Percentiles rank a stretch among this genome's conserved stretches.
phyloP scores from a whole-genome alignment of 306 rosid genomes.

The Phaseolus lunatus region DNA sequence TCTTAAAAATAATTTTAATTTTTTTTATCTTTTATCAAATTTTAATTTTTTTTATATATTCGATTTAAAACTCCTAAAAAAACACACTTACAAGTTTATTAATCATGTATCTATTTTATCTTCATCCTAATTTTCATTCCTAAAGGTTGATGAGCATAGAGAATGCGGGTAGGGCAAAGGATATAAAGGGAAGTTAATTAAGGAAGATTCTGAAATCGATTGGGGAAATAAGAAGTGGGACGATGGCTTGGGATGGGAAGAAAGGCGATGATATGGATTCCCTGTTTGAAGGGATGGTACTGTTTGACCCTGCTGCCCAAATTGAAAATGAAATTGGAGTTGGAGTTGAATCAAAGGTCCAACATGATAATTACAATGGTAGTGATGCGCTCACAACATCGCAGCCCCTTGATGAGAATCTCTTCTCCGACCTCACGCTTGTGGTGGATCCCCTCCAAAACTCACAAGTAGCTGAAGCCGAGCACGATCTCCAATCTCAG shows the following conservation, averaged over 20 bases:
- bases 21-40: no score
- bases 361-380: constrained; percentile 33
- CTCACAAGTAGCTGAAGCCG: constrained; percentile 28
- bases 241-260: constrained; percentile 48
- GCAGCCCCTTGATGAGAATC: constrained; percentile 82
- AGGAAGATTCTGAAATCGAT: neutral
- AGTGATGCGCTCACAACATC: constrained; percentile 35
- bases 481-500: constrained; percentile 36
- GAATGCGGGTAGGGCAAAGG: neutral
- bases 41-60: no score
- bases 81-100: no score
- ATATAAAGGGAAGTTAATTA: neutral
- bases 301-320: constrained; percentile 62
- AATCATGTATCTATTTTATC: no score
- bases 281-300: constrained; percentile 81
- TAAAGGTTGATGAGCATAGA: neutral
- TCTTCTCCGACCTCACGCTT: constrained; percentile 79
- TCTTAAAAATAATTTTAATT: no score
- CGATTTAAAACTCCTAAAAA: no score
- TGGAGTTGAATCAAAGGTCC: constrained; percentile 25
- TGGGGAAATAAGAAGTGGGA: neutral
- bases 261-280: constrained; percentile 69
- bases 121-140: no score
- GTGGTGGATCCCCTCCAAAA: constrained; percentile 53
- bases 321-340: constrained; percentile 40